These are phyloP conservation scores for Chlamydomonas eustigma DNA, from an alignment of 139 green algal genomes.

Conservation along the genomic window DNA sequence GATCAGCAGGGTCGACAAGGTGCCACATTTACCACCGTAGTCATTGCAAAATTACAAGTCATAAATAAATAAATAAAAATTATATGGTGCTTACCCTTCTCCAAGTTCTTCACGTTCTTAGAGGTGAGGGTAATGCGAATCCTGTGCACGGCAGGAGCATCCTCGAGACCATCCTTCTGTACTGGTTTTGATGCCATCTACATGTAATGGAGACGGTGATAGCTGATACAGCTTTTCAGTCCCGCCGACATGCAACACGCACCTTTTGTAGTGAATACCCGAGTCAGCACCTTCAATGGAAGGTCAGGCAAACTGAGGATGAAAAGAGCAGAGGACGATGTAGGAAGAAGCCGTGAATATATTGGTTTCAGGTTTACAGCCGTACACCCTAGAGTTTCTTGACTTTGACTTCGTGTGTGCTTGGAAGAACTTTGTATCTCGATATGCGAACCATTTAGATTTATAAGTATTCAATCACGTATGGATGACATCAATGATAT, in stretches of 20 bases:
- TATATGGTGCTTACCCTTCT: constrained; percentile 77
- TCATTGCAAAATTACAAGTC: no score
- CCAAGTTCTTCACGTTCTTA: constrained; percentile 91
- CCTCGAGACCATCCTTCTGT: constrained; percentile 56
- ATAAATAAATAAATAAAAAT: neutral
- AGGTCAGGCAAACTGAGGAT: constrained; percentile 10
- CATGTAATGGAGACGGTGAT: no score
- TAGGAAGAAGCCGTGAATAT: neutral
- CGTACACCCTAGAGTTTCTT: no score
- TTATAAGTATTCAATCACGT: neutral
- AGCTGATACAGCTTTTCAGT: no score
- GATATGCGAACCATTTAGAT: neutral
- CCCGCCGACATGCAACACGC: neutral
- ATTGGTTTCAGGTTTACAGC: neutral
- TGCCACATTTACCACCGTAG: no score
- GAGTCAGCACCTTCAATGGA: constrained; percentile 16
- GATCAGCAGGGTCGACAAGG: no score
- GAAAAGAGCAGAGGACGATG: neutral
- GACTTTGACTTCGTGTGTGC: neutral
- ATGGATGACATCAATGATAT: constrained; percentile 15
- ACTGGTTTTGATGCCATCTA: constrained; percentile 34
- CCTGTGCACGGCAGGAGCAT: constrained; percentile 79
- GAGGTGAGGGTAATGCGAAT: constrained; percentile 99
- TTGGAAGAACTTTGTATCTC: neutral
- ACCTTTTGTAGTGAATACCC: constrained; percentile 9